Evolutionary conservation across 2,329 filamentous ascomycete genomes (phyloP).

Genomic region (Phaeosphaeriaceae sp.): DNA sequence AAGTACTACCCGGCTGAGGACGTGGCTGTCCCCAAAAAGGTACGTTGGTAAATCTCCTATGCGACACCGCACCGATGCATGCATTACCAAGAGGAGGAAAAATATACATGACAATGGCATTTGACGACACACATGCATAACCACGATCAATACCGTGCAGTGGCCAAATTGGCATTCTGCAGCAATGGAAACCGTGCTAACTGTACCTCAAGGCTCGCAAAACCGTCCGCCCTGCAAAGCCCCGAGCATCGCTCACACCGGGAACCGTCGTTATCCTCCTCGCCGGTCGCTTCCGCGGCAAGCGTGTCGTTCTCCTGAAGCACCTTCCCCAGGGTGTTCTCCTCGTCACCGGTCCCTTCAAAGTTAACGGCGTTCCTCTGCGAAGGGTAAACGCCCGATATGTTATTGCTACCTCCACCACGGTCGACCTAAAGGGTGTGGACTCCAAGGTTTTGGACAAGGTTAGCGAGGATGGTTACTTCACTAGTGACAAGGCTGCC

Average conservation of each 20-base stretch:
- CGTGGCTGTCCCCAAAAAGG: conserved; percentile 88
- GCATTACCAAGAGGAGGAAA: conserved; percentile 18
- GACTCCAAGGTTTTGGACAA: conserved; percentile 77
- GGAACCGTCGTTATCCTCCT: conserved; percentile 98
- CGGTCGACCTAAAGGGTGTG: conserved; percentile 82
- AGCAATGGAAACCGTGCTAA: conserved; percentile 33
- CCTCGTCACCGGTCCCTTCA: conserved; percentile 99
- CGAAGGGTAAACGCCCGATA: conserved; percentile 91
- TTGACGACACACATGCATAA: not conserved
- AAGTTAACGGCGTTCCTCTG: conserved; percentile 99
- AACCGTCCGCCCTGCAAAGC: conserved; percentile 83
- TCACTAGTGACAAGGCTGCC: conserved; percentile 91
- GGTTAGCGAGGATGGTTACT: conserved; percentile 84
- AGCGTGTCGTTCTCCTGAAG: conserved; percentile 99
- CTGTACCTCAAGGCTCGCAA: conserved; percentile 79
- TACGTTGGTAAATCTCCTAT: conserved; percentile 62
- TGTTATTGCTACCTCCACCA: conserved; percentile 88
- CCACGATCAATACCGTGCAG: not conserved
- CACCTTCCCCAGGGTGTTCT: conserved; percentile 96
- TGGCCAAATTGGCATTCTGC: not conserved
- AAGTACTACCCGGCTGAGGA: conserved; percentile 99
- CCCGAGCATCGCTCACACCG: conserved; percentile 87
- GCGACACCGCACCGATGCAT: conserved; percentile 20
- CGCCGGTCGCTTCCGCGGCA: conserved; percentile 99
- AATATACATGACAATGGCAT: not conserved